Evolutionary conservation across 768 basidiomycete genomes (phyloP).

Genomic region (Podaxis sp.): DNA sequence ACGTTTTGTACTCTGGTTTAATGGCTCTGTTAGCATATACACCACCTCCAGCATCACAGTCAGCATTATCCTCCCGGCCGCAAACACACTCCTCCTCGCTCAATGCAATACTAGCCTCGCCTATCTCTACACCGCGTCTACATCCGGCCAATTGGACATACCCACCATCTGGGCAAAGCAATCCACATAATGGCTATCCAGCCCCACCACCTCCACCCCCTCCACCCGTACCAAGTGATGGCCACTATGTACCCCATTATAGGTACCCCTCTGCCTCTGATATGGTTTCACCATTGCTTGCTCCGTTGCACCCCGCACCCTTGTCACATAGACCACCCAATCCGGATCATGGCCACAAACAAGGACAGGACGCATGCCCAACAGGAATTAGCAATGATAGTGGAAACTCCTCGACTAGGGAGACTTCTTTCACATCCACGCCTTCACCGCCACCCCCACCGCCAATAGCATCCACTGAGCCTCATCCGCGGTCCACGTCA

Average conservation of each 20-base stretch:
- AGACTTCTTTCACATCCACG: not conserved
- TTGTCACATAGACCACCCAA: not conserved
- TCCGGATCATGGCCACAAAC: not conserved
- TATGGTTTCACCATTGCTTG: constrained; percentile 1
- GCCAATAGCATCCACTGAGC: not conserved
- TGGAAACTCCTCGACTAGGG: not conserved
- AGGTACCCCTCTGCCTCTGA: constrained; percentile 1
- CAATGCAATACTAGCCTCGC: constrained; percentile 16
- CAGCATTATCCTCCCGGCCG: constrained; percentile 16
- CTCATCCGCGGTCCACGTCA: not conserved
- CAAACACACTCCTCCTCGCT: constrained; percentile 13
- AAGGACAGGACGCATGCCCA: not conserved
- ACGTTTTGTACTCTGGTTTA: constrained; percentile 2
- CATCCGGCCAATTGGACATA: constrained; percentile 10
- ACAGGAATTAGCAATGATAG: not conserved
- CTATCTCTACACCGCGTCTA: constrained; percentile 14
- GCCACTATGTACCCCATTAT: constrained; percentile 8
- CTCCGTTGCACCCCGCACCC: constrained; percentile 3
- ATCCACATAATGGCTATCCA: not conserved
- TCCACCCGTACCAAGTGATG: not conserved
- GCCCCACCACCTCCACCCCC: constrained; percentile 3
- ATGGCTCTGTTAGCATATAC: not conserved
- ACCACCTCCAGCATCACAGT: constrained; percentile 15
- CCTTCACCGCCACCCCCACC: not conserved
- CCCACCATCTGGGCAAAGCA: not conserved